Percentiles rank a stretch among this genome's conserved stretches.
phyloP scores from a whole-genome alignment of 805 yeast genomes.

The Starmera quercuum region DNA sequence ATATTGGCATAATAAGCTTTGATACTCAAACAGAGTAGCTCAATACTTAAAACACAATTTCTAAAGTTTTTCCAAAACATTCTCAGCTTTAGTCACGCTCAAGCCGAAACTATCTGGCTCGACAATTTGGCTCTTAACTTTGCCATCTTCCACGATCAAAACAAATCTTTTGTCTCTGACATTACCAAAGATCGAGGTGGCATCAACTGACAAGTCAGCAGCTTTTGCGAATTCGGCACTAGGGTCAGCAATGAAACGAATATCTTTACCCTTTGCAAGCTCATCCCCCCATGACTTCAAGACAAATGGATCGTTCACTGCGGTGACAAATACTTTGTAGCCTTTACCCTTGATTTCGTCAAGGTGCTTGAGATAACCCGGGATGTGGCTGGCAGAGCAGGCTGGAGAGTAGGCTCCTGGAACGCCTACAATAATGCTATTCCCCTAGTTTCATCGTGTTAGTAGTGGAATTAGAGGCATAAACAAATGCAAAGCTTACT shows the following conservation, averaged over 20 bases:
- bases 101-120: constrained; percentile 81
- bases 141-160: constrained; percentile 66
- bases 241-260: constrained; percentile 74
- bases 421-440: constrained; percentile 48
- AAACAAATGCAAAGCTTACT: constrained; percentile 2
- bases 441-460: constrained; percentile 27
- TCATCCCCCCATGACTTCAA: constrained; percentile 70
- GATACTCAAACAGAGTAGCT: too few species aligned
- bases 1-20: too few species aligned
- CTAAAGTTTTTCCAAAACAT: constrained; percentile 21
- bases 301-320: constrained; percentile 86
- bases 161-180: constrained; percentile 71
- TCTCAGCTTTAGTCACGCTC: constrained; percentile 36
- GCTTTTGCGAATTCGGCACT: constrained; percentile 60
- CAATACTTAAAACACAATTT: not conserved
- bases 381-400: constrained; percentile 65
- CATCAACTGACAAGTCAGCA: constrained; percentile 67
- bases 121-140: constrained; percentile 54
- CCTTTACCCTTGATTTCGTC: constrained; percentile 58
- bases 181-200: constrained; percentile 69
- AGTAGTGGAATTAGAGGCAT: not conserved
- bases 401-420: constrained; percentile 82
- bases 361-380: constrained; percentile 55
- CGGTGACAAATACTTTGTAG: constrained; percentile 56
- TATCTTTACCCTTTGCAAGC: constrained; percentile 22